Evolutionary conservation across 441 rosid species (phyloP), one percentile per base, ranked within the genome.

Genomic region (Sinapis alba): DNA sequence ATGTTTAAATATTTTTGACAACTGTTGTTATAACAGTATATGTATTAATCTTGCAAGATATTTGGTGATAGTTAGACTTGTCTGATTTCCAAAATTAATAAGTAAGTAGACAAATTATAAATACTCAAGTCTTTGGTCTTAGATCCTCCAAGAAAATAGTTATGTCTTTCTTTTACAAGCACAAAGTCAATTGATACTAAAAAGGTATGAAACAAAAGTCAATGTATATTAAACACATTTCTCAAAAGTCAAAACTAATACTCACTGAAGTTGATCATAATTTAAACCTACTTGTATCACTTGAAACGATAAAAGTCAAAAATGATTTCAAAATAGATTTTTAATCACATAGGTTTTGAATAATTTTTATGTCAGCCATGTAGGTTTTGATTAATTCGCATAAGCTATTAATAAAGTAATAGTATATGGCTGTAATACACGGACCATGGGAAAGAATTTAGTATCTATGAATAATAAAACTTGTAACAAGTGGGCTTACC

Each of bases 351-450:
- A 75, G 34, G 58, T 26, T 68, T 51, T 68, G 61, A 66, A 59
- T 45, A 28, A n/a, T 21, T 20, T 7, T 30, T 10, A 4, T 53
- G 73, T 75, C 73, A 68, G 63, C 74, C 80, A 70, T 9, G 50
- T 77, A 65, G 72, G 76, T 64, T 76, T 71, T 71, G 80, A 65
- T 71, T 77, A 64, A 58, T 77, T 71, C 58, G 26, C 58, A 34
- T 59, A 65, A 71, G 76, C 80, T 71, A 65, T 50, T 47, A 47
- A 15, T 77, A 71, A 77, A 65, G 4, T 47, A 77, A 19, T 65
- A 65, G 15, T 65, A 71, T 77, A 77, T 77, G 76, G 72, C 76
- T 77, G 76, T 58, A 58, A 76, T 71, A 62, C 72, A 65, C 68
- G 32, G 75, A 7, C 65, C 71, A 65, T 64, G 64, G 65, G 32